Evolutionary conservation across 371 early-diverging fungal species (phyloP).

Genomic region (Dinochytrium kinnereticum): DNA sequence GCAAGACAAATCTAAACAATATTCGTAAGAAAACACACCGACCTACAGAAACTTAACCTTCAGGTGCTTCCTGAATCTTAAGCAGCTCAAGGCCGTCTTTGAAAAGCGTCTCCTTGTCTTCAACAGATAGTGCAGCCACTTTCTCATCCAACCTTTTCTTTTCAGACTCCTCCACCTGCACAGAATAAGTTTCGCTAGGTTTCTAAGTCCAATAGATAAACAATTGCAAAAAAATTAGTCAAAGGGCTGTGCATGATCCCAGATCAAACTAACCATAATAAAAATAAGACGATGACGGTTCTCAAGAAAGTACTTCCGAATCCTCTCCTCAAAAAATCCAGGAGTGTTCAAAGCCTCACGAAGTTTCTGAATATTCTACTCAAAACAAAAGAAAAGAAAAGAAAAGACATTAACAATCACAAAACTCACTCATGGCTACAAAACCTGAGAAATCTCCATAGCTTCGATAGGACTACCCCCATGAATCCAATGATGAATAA

Average conservation of each 20-base stretch:
- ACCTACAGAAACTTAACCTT: slow-evolving; percentile 59
- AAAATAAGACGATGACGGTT: slow-evolving; percentile 80
- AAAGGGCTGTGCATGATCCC: background rate
- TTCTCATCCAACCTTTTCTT: slow-evolving; percentile 64
- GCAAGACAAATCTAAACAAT: slow-evolving; percentile 64
- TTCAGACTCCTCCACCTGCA: slow-evolving; percentile 67
- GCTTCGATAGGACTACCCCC: slow-evolving; percentile 85
- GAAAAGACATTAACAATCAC: too few species aligned
- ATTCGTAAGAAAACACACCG: background rate
- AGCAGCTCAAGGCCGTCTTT: slow-evolving; percentile 66
- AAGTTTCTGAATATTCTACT: slow-evolving; percentile 74
- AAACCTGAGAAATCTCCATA: slow-evolving; percentile 70
- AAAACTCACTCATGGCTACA: background rate
- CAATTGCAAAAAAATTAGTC: too few species aligned
- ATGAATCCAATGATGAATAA: slow-evolving; percentile 86
- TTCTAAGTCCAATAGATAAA: too few species aligned
- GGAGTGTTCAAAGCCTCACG: slow-evolving; percentile 66
- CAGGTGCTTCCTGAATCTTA: slow-evolving; percentile 71
- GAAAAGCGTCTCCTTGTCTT: slow-evolving; percentile 65
- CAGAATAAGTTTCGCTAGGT: slow-evolving; percentile 71
- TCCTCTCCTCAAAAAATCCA: slow-evolving; percentile 71
- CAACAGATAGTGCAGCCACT: slow-evolving; percentile 61
- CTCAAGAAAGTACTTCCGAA: slow-evolving; percentile 76
- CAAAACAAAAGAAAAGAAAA: too few species aligned
- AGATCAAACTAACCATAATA: slow-evolving; percentile 62